Percentiles rank a stretch among this genome's conserved stretches.
Evolutionary conservation across 2,329 filamentous ascomycete species (phyloP).

Genomic region (Hypoxylon sp.): DNA sequence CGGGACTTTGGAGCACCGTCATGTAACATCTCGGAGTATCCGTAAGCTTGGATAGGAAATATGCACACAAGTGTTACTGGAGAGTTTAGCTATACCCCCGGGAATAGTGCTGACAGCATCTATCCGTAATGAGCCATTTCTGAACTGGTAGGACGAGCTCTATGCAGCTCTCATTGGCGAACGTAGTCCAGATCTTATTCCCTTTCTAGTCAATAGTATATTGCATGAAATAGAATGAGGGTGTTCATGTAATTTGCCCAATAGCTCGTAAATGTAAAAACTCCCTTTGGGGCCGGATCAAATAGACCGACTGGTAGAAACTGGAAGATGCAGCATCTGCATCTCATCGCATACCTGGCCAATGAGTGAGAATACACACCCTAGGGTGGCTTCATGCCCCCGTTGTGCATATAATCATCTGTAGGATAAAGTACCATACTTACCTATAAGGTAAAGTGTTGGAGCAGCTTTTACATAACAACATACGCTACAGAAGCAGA

Average conservation of each 20-base stretch:
- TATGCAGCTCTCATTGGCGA: slow-evolving; percentile 1
- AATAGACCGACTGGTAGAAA: not conserved
- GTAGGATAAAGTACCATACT: slow-evolving; percentile 1
- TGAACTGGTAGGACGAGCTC: not conserved
- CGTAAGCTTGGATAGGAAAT: slow-evolving; percentile 23
- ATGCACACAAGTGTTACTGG: not conserved
- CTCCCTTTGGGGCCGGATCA: not conserved
- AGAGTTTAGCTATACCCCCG: slow-evolving; percentile 11
- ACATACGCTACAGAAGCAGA: slow-evolving; percentile 1
- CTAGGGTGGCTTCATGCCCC: not conserved
- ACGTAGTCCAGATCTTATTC: not conserved
- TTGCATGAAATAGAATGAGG: not conserved
- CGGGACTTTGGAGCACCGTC: slow-evolving; percentile 7
- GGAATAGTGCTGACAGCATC: slow-evolving; percentile 2
- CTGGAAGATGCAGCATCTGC: not conserved
- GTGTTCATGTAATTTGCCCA: not conserved
- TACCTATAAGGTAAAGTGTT: not conserved
- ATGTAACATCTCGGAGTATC: slow-evolving; percentile 19
- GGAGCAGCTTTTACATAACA: slow-evolving; percentile 6
- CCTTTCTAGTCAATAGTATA: not conserved
- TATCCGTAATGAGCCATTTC: not conserved
- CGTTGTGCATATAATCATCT: not conserved
- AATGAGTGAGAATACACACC: not conserved
- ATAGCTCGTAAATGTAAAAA: slow-evolving; percentile 1
- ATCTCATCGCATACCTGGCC: slow-evolving; percentile 1